These are phyloP conservation scores for Uronychia setigera DNA, from an alignment of 73 alveolate species.

Conservation along the genomic window DNA sequence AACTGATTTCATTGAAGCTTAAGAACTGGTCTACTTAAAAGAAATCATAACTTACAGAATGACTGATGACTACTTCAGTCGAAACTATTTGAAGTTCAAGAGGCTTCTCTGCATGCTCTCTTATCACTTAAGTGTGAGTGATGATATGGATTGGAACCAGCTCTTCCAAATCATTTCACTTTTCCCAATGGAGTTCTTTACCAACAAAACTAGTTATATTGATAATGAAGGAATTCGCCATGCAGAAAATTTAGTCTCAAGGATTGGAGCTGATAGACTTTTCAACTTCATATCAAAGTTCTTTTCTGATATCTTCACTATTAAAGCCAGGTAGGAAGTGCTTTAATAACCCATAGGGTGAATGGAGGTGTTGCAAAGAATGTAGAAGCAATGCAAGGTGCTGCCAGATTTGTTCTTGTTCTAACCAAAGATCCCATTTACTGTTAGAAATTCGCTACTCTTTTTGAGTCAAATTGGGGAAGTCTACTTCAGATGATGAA, in stretches of 20 bases:
- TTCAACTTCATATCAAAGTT: not conserved
- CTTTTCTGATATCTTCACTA: not conserved
- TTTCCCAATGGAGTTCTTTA: slow-evolving; percentile 37
- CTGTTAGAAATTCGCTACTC: not conserved
- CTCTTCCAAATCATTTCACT: slow-evolving; percentile 12
- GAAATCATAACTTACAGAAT: slow-evolving; percentile 2
- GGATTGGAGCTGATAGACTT: not conserved
- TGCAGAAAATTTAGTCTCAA: not conserved
- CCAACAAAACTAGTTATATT: slow-evolving; percentile 3
- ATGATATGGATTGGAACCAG: not conserved
- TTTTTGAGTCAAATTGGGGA: not conserved
- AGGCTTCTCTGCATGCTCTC: not conserved
- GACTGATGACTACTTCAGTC: slow-evolving; percentile 28
- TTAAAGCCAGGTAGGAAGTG: slow-evolving; percentile 10
- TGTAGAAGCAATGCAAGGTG: not conserved
- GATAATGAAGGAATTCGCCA: slow-evolving; percentile 19
- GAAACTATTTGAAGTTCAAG: slow-evolving; percentile 23
- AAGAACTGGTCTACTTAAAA: slow-evolving; percentile 17
- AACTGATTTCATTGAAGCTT: slow-evolving; percentile 15
- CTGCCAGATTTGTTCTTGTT: not conserved
- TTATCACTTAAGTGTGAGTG: not conserved
- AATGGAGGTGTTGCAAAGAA: not conserved
- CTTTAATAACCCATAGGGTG: no score
- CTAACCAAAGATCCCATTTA: not conserved
- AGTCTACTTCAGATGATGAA: not conserved